Conservation (phyloP, 139 green algal species). For the Closterium sp. region DNA sequence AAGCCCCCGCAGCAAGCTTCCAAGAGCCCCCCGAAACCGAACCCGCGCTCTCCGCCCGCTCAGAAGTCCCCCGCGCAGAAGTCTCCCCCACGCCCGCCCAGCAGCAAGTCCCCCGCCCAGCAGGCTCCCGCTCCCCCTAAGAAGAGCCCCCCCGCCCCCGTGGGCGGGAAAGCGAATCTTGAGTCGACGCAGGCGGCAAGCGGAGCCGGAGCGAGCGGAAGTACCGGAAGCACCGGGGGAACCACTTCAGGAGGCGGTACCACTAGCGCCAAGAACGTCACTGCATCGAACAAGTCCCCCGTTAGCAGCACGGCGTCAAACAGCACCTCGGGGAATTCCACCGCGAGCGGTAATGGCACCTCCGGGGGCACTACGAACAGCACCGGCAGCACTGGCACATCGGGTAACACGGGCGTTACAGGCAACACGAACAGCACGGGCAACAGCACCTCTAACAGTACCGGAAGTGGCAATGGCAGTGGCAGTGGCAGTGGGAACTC, state of each 20-base stretch:
- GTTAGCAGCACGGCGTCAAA: no score
- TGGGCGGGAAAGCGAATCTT: no score
- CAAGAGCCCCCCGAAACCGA: neutral
- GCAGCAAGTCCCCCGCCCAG: neutral
- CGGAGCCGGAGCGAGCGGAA: neutral
- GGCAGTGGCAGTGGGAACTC: neutral
- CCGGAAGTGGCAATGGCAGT: neutral
- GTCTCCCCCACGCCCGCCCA: no score
- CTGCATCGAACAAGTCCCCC: no score
- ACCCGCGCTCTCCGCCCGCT: neutral
- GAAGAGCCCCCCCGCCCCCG: neutral
- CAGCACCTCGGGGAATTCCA: neutral
- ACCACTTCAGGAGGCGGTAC: neutral
- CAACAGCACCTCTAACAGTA: neutral
- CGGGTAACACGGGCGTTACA: no score
- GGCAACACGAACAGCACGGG: neutral
- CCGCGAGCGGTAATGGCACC: neutral
- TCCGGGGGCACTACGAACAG: neutral
- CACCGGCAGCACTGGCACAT: no score
- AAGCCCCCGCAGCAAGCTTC: neutral
- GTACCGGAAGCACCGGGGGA: neutral
- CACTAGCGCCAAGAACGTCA: no score
- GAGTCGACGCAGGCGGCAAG: neutral
- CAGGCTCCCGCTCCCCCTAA: neutral
- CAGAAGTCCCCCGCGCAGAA: neutral